Evolutionary conservation across 2,329 filamentous ascomycete genomes (phyloP), one percentile per base, ranked within the genome.

Genomic region (Talaromyces sp.): DNA sequence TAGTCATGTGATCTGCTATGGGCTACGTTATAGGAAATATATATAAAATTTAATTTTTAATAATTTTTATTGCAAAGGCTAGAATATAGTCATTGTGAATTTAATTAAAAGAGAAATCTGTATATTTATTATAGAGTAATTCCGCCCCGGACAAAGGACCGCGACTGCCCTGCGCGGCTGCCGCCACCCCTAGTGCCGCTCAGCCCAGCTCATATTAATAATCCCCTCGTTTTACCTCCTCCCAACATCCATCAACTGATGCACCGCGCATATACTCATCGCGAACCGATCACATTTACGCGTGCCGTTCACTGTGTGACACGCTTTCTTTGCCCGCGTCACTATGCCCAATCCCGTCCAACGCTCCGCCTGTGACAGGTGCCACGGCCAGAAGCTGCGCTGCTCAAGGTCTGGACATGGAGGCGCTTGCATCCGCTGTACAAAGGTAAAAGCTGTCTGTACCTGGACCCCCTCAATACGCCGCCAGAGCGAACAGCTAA

Each of bases 351-450:
- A 59, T 36, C 57, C 57, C 33, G 49, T 39, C 13, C 57, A 59
- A 19, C 57, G 57, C 2, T 54, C 32, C 25, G 57, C 57, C 17
- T 59, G 57, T 54, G 57, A 59, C 57, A 36, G 57, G 30, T 59
- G 57, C 25, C 57, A 59, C 25, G 57, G 49, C 49, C 57, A 59
- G 17, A 59, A 59, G 57, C 57, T 59, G 30, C 57, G 57, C 15
- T 59, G 57, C 49, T 36, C 32, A 15, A 36, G 32, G 32, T 36
- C 32, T 10, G 27, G 25, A 17, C 32, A 42, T 39, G 25, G 27
- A n/a, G 57, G 57, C 57, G 49, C 57, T 17, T 59, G 57, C 49
- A 39, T 59, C 7, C 57, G 57, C 3, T 59, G 57, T 42, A 19
- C 49, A 36, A 59, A 59, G n/a, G 57, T 27, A 27, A 36, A 54